These are phyloP conservation scores for Sodiomyces alkalinus DNA, from an alignment of 2,329 filamentous ascomycete genomes.

Conservation along the genomic window DNA sequence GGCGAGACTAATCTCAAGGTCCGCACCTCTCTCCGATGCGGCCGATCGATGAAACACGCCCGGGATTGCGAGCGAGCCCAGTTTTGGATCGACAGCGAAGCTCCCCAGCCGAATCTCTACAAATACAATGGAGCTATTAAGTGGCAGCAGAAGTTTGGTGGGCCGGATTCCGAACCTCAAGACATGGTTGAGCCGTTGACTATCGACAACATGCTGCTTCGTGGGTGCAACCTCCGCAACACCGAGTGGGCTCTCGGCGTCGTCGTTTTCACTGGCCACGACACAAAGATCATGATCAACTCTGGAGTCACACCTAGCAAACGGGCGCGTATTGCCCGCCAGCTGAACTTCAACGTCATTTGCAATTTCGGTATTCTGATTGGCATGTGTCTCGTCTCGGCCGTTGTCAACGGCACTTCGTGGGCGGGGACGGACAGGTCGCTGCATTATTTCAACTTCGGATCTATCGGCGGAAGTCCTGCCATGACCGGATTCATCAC, in stretches of 20 bases:
- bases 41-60: constrained; percentile 70
- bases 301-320: constrained; percentile 91
- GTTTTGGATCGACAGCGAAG: constrained; percentile 80
- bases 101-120: constrained; percentile 86
- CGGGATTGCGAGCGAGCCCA: constrained; percentile 81
- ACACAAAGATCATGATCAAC: constrained; percentile 99
- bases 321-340: constrained; percentile 75
- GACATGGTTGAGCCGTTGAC: constrained; percentile 85
- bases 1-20: constrained; percentile 97
- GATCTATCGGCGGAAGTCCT: constrained; percentile 61
- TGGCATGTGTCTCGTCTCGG: constrained; percentile 75
- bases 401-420: constrained; percentile 67
- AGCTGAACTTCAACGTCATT: constrained; percentile 93
- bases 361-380: constrained; percentile 91
- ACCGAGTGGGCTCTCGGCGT: constrained; percentile 92
- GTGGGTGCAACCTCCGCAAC: constrained; percentile 86
- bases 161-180: constrained; percentile 44
- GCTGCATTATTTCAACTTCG: constrained; percentile 69
- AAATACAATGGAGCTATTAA: constrained; percentile 81
- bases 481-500: constrained; percentile 82
- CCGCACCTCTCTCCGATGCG: constrained; percentile 76
- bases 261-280: constrained; percentile 85
- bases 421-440: constrained; percentile 68
- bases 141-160: constrained; percentile 60
- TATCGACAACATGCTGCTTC: constrained; percentile 88